Conservation (phyloP, 2,329 filamentous ascomycete species). For the Trichophyton rubrum region DNA sequence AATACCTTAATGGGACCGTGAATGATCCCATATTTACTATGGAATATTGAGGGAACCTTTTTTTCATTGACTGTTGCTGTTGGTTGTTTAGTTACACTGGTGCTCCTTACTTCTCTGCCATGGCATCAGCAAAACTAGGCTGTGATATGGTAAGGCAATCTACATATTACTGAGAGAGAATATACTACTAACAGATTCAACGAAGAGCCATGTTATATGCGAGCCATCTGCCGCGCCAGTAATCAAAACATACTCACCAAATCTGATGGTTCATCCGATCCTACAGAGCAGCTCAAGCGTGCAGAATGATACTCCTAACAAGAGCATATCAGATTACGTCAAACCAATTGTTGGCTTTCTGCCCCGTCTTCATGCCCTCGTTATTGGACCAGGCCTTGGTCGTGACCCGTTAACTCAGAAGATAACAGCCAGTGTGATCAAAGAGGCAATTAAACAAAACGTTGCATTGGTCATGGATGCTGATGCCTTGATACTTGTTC, state of each 20-base stretch:
- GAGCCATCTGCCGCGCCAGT: constrained; percentile 70
- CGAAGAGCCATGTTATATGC: constrained; percentile 73
- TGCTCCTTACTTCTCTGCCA: constrained; percentile 94
- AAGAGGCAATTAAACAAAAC: constrained; percentile 55
- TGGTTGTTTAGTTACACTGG: constrained; percentile 58
- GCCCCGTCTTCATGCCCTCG: constrained; percentile 75
- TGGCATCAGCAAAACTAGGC: constrained; percentile 83
- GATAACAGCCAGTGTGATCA: constrained; percentile 66
- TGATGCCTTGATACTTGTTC: constrained; percentile 70
- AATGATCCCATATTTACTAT: background rate
- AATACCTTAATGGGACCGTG: too few relatives aligned
- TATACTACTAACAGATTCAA: constrained; percentile 13
- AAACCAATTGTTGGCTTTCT: constrained; percentile 65
- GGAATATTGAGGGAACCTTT: background rate
- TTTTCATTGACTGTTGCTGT: background rate
- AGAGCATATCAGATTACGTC: constrained; percentile 46
- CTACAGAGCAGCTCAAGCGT: constrained; percentile 60
- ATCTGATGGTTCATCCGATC: constrained; percentile 95
- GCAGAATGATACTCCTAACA: constrained; percentile 17
- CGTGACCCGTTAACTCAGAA: constrained; percentile 83
- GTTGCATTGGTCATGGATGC: constrained; percentile 85
- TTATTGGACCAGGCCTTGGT: constrained; percentile 84
- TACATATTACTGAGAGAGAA: too few relatives aligned
- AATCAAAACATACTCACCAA: constrained; percentile 96
- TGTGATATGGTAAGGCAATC: too few relatives aligned